These are phyloP conservation scores for Trichosporon sp. DNA, from an alignment of 1,284 basidiomycete species.

Conservation along the genomic window DNA sequence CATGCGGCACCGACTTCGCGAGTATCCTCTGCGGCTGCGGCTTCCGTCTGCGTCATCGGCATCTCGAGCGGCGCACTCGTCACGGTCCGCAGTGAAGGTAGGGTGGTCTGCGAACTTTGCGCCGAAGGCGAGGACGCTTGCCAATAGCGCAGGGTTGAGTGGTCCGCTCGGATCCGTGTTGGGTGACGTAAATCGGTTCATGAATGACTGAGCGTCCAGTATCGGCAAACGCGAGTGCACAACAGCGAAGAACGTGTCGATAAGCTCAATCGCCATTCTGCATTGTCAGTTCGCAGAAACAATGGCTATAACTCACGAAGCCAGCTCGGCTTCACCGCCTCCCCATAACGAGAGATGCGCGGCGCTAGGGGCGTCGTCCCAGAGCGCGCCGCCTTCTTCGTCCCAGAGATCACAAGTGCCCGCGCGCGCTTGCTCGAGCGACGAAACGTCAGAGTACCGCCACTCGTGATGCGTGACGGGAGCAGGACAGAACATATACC, in stretches of 20 bases:
- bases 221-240: slow-evolving; percentile 80
- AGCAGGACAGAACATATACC: slow-evolving; percentile 52
- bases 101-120: slow-evolving; percentile 88
- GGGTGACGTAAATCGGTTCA: slow-evolving; percentile 57
- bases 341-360: slow-evolving; percentile 39
- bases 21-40: slow-evolving; percentile 23
- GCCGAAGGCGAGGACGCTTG: slow-evolving; percentile 88
- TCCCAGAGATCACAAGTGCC: slow-evolving; percentile 48
- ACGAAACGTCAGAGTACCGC: slow-evolving; percentile 49
- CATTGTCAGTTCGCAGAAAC: background rate
- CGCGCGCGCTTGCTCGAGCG: slow-evolving; percentile 36
- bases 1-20: slow-evolving; percentile 64
- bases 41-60: slow-evolving; percentile 24
- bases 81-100: slow-evolving; percentile 73
- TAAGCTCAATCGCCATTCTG: slow-evolving; percentile 81
- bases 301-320: slow-evolving; percentile 30
- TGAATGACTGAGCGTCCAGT: slow-evolving; percentile 74
- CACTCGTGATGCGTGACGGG: slow-evolving; percentile 43
- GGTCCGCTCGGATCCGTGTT: slow-evolving; percentile 53
- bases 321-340: slow-evolving; percentile 34
- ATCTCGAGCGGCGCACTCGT: slow-evolving; percentile 56
- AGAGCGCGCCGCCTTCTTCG: slow-evolving; percentile 42
- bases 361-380: slow-evolving; percentile 45
- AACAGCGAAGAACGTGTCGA: slow-evolving; percentile 73
- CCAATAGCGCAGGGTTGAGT: slow-evolving; percentile 73